These are phyloP conservation scores for Pleomassaria siparia DNA, from an alignment of 2,329 filamentous ascomycete genomes.

Conservation along the genomic window DNA sequence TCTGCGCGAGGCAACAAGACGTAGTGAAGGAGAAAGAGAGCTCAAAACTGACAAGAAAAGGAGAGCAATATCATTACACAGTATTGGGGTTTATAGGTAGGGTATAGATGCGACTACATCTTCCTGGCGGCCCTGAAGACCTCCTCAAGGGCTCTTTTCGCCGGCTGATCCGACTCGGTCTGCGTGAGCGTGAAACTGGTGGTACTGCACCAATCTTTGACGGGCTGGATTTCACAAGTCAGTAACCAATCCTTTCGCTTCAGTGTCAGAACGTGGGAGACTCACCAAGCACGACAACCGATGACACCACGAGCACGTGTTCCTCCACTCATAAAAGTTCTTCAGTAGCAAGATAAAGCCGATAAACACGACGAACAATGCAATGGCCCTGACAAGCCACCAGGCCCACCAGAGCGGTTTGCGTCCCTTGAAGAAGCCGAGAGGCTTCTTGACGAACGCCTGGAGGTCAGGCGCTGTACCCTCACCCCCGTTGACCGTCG, in stretches of 20 bases:
- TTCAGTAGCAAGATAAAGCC: constrained; percentile 84
- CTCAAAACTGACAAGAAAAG: no score
- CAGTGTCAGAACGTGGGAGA: constrained; percentile 33
- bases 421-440: constrained; percentile 85
- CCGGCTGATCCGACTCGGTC: background rate
- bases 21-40: no score
- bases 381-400: constrained; percentile 84
- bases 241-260: constrained; percentile 10
- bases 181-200: background rate
- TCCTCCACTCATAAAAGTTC: constrained; percentile 83
- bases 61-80: constrained; percentile 2
- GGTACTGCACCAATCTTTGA: constrained; percentile 40
- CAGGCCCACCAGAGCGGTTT: constrained; percentile 96
- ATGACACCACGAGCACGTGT: constrained; percentile 88
- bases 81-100: background rate
- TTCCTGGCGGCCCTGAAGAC: background rate
- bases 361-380: constrained; percentile 77
- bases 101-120: background rate
- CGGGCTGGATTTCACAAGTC: constrained; percentile 12
- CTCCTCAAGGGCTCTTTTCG: background rate
- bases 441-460: constrained; percentile 52
- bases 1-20: no score
- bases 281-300: constrained; percentile 90
- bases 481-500: constrained; percentile 61
- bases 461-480: constrained; percentile 49